Percentiles rank a stretch among this genome's conserved stretches.
Conservation (phyloP, 768 basidiomycete genomes). For the Botryobasidium botryosum region DNA sequence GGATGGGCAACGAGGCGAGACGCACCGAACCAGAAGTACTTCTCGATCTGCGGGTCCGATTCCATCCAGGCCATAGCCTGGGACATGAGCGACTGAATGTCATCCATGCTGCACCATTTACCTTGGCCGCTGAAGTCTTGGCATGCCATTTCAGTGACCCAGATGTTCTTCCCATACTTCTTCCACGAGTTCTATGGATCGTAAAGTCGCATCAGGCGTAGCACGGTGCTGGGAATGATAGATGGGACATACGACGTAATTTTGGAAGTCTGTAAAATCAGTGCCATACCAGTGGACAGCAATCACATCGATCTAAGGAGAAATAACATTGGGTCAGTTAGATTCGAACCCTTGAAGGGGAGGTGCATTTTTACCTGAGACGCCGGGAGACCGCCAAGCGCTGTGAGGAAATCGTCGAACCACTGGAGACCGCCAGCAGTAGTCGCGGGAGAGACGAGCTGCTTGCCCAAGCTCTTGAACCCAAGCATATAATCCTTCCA, state of each 20-base stretch:
- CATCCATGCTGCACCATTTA: slow-evolving; percentile 23
- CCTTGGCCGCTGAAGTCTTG: slow-evolving; percentile 38
- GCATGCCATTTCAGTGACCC: too few species aligned
- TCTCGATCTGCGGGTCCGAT: slow-evolving; percentile 23
- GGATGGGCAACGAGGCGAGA: slow-evolving; percentile 3
- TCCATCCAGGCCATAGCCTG: slow-evolving; percentile 22
- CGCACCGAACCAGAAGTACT: slow-evolving; percentile 48
- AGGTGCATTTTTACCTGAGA: too few species aligned
- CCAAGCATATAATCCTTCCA: slow-evolving; percentile 50
- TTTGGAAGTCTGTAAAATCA: slow-evolving; percentile 29
- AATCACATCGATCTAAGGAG: slow-evolving; percentile 34
- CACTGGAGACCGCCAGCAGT: slow-evolving; percentile 46
- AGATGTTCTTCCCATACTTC: slow-evolving; percentile 3
- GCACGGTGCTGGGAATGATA: too few species aligned
- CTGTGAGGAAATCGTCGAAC: slow-evolving; percentile 40
- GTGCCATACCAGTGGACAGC: slow-evolving; percentile 60
- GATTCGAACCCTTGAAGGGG: too few species aligned
- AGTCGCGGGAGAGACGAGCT: slow-evolving; percentile 45
- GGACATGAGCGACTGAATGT: slow-evolving; percentile 36
- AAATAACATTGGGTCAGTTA: too few species aligned
- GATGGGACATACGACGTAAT: slow-evolving; percentile 32
- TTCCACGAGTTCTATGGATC: background rate
- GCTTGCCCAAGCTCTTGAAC: slow-evolving; percentile 37
- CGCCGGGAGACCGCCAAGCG: slow-evolving; percentile 29
- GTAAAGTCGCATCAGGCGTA: too few species aligned